Evolutionary conservation across 306 rosid species (phyloP), one percentile per base, ranked within the genome.

Genomic region (Senna siamea): DNA sequence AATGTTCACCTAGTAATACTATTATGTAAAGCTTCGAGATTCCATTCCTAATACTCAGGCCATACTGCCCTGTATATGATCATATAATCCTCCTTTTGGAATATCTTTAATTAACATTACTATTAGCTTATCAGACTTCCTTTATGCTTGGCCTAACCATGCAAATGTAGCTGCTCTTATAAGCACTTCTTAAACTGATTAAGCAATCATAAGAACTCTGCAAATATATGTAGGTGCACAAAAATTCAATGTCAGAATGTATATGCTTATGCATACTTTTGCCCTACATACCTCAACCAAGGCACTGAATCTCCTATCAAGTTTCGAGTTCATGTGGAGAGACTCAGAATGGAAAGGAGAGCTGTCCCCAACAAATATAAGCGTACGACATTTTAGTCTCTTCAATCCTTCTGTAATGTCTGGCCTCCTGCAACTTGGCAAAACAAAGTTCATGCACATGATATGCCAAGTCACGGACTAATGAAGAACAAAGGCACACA

Each of bases 301-400:
- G 71, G 99, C 99, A 73, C 99, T 88, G 59, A 69, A 90, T 90
- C 96, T 88, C 83, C 93, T 83, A 73, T 94, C 98, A 26, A 92
- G 76, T 83, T 92, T 94, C 11, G 96, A 85, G 59, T 92, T 85
- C 97, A 94, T 94, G 80, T 92, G 84, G 47, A 94, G 87, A 52
- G 99, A 96, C 82, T 94, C 99, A 1, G 90, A 78, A 80, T 94
- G 98, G 82, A 92, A 94, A 41, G 99, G 99, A 17, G 99, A 94
- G 83, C 90, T 90, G 73, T 94, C 99, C 57, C 99, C 99, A 4
- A 94, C 96, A 69, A 94, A 94, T 70, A 94, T 92, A 69, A 92
- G 98, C 0, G 96, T 88, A 8, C 96, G 90, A n/a, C 99, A 94
- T 71, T 79, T 88, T 67, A 94, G 79, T 56, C 85, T 83, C 81